A percentile compares a stretch with the other conserved stretches of the same genome.
Conservation (phyloP, 1,139 yeast species). For the Yamadazyma triangularis region DNA sequence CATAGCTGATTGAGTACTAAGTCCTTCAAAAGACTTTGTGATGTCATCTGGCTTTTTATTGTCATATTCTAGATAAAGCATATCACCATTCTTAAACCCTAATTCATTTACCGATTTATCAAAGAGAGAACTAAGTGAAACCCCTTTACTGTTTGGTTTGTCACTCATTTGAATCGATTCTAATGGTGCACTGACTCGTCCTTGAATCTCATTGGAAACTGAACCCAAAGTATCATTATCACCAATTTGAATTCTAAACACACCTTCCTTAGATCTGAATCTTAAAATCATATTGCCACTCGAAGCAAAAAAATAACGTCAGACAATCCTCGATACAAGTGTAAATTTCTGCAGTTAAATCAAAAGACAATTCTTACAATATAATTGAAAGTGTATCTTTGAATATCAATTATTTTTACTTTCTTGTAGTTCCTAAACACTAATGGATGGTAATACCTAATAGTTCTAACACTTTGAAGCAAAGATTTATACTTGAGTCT, state of each 20-base stretch:
- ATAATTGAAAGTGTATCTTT: no score
- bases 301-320: no score
- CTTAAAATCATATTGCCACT: conserved; percentile 40
- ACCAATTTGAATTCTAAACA: conserved; percentile 61
- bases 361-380: no score
- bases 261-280: conserved; percentile 81
- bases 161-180: conserved; percentile 37
- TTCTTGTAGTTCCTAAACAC: no score
- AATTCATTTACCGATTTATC: conserved; percentile 46
- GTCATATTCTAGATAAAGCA: conserved; percentile 59
- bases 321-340: no score
- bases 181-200: conserved; percentile 30
- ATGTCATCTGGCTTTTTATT: conserved; percentile 6
- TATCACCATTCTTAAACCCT: conserved; percentile 77
- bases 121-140: conserved; percentile 37
- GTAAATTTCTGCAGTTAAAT: no score
- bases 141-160: conserved; percentile 47
- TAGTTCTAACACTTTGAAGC: no score
- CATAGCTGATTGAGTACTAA: background rate
- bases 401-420: no score
- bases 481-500: no score
- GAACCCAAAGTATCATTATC: conserved; percentile 42
- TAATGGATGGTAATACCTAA: no score
- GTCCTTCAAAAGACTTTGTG: conserved; percentile 1
- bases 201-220: conserved; percentile 42